These are phyloP conservation scores for Picea abies DNA, from an alignment of 83 land plant species.

Conservation along the genomic window DNA sequence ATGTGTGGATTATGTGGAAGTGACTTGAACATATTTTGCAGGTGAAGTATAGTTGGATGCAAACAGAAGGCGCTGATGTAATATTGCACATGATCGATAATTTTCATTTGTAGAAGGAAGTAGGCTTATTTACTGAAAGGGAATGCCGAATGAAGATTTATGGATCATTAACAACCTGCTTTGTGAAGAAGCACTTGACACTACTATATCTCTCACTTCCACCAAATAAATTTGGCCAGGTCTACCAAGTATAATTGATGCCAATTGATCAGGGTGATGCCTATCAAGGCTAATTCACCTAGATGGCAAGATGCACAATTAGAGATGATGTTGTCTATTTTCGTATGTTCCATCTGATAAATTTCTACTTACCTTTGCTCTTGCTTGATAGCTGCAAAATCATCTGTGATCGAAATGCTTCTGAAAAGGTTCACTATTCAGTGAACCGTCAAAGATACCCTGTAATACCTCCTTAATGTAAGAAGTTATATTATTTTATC, in stretches of 20 bases:
- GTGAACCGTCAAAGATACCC: too few species aligned
- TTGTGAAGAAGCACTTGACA: not conserved
- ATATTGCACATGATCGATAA: slow-evolving; percentile 66
- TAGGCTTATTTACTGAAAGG: not conserved
- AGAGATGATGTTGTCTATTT: not conserved
- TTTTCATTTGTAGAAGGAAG: too few species aligned
- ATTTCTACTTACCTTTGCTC: too few species aligned
- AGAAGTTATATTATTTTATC: not conserved
- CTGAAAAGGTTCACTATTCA: too few species aligned
- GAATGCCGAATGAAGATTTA: not conserved
- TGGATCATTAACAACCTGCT: not conserved
- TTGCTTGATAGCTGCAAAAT: not conserved
- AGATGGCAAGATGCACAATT: not conserved
- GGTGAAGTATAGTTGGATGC: slow-evolving; percentile 63
- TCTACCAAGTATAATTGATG: not conserved
- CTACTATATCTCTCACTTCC: not conserved
- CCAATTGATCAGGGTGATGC: not conserved
- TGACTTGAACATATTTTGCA: slow-evolving; percentile 18
- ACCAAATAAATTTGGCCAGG: not conserved
- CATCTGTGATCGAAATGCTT: not conserved
- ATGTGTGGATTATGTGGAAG: too few species aligned
- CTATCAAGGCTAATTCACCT: not conserved
- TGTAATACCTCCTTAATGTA: too few species aligned
- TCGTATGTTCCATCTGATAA: not conserved
- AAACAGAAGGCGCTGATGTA: slow-evolving; percentile 74